These are phyloP conservation scores for Iris pallida DNA, from an alignment of 116 monocot genomes.

Conservation along the genomic window DNA sequence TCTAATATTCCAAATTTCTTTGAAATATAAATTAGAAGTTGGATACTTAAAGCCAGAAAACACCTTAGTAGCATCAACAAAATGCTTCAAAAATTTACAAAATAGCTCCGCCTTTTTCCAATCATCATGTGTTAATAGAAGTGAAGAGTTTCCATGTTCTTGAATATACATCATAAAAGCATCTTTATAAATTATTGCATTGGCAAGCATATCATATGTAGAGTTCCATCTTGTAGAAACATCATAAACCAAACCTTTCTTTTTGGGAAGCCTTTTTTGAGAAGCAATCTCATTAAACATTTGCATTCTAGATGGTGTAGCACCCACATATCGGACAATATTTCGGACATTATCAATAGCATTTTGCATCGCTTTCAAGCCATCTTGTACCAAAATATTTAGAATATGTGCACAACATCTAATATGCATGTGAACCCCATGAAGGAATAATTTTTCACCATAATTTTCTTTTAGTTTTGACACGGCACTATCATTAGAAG, in stretches of 20 bases:
- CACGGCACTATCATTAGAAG: no score
- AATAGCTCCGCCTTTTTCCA: neutral
- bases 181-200: no score
- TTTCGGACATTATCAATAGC: neutral
- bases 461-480: no score
- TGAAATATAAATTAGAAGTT: neutral
- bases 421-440: neutral
- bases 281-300: neutral
- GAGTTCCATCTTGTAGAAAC: no score
- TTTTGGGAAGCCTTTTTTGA: no score
- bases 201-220: no score
- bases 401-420: neutral
- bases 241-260: no score
- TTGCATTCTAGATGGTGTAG: neutral
- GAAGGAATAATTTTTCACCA: no score
- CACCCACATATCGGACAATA: neutral
- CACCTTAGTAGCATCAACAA: conserved; percentile 2
- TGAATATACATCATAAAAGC: no score
- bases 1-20: conserved; percentile 2
- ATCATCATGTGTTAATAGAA: no score
- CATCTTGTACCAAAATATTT: conserved; percentile 3
- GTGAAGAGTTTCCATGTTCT: no score
- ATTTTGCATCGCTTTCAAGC: neutral
- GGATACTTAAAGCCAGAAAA: conserved; percentile 1
- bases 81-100: neutral